Evolutionary conservation across 345 rosid species (phyloP).

Genomic region (Arabidopsis arenosa): DNA sequence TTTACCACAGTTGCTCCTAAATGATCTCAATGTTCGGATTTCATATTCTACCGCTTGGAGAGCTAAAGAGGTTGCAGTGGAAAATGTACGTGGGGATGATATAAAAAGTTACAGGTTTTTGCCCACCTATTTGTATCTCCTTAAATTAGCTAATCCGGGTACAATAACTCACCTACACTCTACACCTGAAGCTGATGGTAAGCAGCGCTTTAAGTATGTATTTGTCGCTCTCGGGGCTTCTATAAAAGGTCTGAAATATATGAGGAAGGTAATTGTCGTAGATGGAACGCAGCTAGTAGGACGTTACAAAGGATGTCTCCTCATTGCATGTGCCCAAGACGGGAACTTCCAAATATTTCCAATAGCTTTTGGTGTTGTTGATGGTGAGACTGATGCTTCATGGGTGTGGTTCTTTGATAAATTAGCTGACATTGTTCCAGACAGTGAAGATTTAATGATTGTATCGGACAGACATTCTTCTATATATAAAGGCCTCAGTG

Average conservation of each 20-base stretch:
- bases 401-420: not conserved
- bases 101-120: not conserved
- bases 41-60: too few species aligned
- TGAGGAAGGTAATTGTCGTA: not conserved
- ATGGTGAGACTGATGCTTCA: not conserved
- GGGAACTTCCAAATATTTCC: not conserved
- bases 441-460: not conserved
- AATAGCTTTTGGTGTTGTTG: not conserved
- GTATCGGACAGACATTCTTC: not conserved
- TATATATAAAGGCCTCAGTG: not conserved
- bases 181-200: not conserved
- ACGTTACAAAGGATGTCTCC: not conserved
- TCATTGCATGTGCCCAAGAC: not conserved
- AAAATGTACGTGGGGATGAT: too few species aligned
- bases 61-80: too few species aligned
- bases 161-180: not conserved
- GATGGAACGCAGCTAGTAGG: not conserved
- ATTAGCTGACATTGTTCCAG: not conserved
- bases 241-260: not conserved
- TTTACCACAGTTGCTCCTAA: too few species aligned
- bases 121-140: not conserved
- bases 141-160: not conserved
- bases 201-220: not conserved
- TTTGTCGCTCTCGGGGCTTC: not conserved
- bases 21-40: too few species aligned